Conservation (phyloP, 2,329 filamentous ascomycete genomes). For the Sphaerulina musiva region DNA sequence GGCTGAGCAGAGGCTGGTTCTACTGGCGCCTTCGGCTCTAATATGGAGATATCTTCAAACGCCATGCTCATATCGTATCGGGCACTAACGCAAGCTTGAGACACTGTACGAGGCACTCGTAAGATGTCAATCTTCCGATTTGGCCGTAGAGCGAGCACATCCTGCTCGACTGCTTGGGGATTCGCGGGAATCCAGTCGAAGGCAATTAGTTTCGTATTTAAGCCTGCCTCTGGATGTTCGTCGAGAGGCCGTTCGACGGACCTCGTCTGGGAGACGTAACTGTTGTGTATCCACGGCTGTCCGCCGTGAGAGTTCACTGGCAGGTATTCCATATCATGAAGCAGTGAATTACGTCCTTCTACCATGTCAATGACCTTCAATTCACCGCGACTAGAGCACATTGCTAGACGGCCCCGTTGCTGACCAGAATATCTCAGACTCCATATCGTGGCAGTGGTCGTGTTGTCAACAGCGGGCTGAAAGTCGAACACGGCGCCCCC, state of each 20-base stretch:
- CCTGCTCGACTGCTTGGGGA: slow-evolving; percentile 42
- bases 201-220: slow-evolving; percentile 48
- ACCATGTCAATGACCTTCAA: slow-evolving; percentile 42
- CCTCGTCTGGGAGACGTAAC: slow-evolving; percentile 42
- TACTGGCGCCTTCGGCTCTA: slow-evolving; percentile 17
- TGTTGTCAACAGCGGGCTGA: slow-evolving; percentile 47
- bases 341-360: slow-evolving; percentile 19
- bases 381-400: slow-evolving; percentile 54
- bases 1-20: slow-evolving; percentile 12
- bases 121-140: slow-evolving; percentile 47
- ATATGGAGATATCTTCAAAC: slow-evolving; percentile 21
- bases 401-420: slow-evolving; percentile 52
- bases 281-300: slow-evolving; percentile 37
- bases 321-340: slow-evolving; percentile 19
- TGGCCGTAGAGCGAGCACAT: slow-evolving; percentile 48
- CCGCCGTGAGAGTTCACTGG: slow-evolving; percentile 29
- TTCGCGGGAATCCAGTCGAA: slow-evolving; percentile 55
- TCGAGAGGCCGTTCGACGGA: slow-evolving; percentile 42
- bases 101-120: slow-evolving; percentile 39
- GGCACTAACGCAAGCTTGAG: slow-evolving; percentile 40
- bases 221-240: slow-evolving; percentile 40
- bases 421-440: slow-evolving; percentile 56
- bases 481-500: slow-evolving; percentile 52
- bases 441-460: slow-evolving; percentile 51
- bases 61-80: slow-evolving; percentile 37